Percentiles rank a stretch among this genome's conserved stretches.
Conservation (phyloP, 2,329 filamentous ascomycete species). For the Botrytis fabae region DNA sequence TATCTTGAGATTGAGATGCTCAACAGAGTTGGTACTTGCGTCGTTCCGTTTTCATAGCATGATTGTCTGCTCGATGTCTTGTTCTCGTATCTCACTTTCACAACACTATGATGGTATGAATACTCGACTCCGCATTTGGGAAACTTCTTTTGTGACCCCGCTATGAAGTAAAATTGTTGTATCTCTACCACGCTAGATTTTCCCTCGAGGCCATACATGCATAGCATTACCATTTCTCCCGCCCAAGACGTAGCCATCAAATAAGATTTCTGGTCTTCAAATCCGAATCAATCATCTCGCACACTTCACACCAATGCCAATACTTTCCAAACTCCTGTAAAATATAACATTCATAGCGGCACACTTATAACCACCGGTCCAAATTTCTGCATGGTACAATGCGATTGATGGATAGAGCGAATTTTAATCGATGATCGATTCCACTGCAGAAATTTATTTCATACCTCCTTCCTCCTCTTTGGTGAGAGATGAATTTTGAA, state of each 20-base stretch:
- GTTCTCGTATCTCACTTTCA: neutral
- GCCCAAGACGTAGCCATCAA: neutral
- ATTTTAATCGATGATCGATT: rapidly evolving
- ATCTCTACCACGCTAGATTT: neutral
- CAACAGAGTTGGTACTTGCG: neutral
- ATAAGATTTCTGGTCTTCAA: neutral
- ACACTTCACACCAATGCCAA: neutral
- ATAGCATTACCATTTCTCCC: neutral
- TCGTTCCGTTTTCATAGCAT: neutral
- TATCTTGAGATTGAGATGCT: neutral
- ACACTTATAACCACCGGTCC: neutral
- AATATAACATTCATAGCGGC: neutral
- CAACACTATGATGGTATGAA: neutral
- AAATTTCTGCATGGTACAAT: rapidly evolving
- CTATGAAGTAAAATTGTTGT: neutral
- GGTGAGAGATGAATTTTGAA: too few relatives aligned
- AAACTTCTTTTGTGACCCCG: neutral
- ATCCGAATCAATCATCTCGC: neutral
- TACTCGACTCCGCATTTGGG: rapidly evolving
- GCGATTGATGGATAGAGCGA: too few relatives aligned
- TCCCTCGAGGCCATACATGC: rapidly evolving
- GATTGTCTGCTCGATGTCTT: neutral
- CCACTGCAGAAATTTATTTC: neutral
- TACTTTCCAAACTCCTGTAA: neutral
- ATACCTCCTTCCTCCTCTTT: too few relatives aligned